phyloP scores from a whole-genome alignment of 768 basidiomycete species.

The Glaciozyma antarctica region DNA sequence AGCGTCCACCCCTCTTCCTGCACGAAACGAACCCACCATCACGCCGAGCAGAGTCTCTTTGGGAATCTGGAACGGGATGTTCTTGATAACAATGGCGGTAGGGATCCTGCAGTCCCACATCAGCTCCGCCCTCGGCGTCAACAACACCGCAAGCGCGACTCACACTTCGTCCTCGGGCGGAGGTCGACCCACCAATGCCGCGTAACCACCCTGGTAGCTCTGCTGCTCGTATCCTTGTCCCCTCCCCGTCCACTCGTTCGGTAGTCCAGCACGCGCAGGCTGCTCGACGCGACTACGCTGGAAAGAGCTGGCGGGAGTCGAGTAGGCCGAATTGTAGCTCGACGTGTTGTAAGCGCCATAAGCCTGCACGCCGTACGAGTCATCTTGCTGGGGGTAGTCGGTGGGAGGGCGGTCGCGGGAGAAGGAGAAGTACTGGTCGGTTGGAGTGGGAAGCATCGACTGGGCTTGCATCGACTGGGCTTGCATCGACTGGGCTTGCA shows the following conservation, averaged over 20 bases:
- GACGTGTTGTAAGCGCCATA: too few relatives aligned
- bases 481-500: constrained; percentile 9
- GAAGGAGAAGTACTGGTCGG: not conserved
- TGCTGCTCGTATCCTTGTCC: not conserved
- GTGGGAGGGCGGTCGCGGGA: not conserved
- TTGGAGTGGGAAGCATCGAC: constrained; percentile 1
- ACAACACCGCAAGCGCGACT: not conserved
- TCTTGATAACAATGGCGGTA: constrained; percentile 99
- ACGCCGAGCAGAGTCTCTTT: constrained; percentile 91
- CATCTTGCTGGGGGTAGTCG: not conserved
- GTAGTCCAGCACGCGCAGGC: not conserved
- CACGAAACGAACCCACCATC: constrained; percentile 54
- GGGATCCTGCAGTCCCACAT: constrained; percentile 51
- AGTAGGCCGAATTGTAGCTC: not conserved
- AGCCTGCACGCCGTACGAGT: not conserved
- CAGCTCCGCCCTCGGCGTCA: not conserved
- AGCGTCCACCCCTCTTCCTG: not conserved
- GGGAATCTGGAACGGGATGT: constrained; percentile 98
- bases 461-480: constrained; percentile 8
- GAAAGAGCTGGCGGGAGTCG: not conserved
- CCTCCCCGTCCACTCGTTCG: constrained; percentile 1
- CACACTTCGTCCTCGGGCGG: constrained; percentile 6
- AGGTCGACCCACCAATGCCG: not conserved
- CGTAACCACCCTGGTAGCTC: not conserved
- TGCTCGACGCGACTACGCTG: not conserved